Conservation (phyloP, 108 stramenopile genomes). For the Epithemia pelagica region DNA sequence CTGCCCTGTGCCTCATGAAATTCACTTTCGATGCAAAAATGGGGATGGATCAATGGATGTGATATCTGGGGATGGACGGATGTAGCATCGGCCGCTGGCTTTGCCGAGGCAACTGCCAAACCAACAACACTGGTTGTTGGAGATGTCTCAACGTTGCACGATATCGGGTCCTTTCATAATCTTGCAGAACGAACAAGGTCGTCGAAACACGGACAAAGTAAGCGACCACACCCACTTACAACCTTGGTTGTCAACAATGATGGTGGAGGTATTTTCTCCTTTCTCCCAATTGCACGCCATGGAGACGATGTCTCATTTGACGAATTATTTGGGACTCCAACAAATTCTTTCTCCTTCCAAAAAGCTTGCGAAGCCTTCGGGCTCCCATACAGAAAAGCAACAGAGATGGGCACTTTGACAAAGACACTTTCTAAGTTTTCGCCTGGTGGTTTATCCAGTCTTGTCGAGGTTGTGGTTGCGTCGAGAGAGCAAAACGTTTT, state of each 20-base stretch:
- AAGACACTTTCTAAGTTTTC: constrained; percentile 13
- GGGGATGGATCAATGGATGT: no score
- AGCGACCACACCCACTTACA: constrained; percentile 44
- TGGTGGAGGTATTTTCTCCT: constrained; percentile 92
- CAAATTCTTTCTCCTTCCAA: constrained; percentile 63
- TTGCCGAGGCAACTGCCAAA: constrained; percentile 44
- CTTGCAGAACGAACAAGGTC: constrained; percentile 24
- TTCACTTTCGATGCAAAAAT: no score
- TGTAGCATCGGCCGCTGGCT: constrained; percentile 83
- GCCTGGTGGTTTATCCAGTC: background rate
- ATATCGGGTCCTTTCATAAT: constrained; percentile 76
- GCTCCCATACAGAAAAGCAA: constrained; percentile 32
- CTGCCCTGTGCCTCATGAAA: no score
- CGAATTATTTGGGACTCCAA: constrained; percentile 87
- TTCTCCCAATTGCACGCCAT: constrained; percentile 90
- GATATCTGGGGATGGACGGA: no score
- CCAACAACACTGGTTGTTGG: constrained; percentile 81
- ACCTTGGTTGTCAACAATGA: constrained; percentile 85
- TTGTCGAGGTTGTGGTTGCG: constrained; percentile 64
- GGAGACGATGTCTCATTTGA: constrained; percentile 79
- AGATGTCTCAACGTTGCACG: constrained; percentile 86
- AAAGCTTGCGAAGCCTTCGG: constrained; percentile 62
- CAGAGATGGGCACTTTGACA: constrained; percentile 25
- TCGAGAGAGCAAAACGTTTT: constrained; percentile 50
- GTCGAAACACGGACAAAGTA: constrained; percentile 17